A percentile compares a stretch with the other conserved stretches of the same genome.
phyloP scores from a whole-genome alignment of 208 protist species.

The Porcisia deanei region DNA sequence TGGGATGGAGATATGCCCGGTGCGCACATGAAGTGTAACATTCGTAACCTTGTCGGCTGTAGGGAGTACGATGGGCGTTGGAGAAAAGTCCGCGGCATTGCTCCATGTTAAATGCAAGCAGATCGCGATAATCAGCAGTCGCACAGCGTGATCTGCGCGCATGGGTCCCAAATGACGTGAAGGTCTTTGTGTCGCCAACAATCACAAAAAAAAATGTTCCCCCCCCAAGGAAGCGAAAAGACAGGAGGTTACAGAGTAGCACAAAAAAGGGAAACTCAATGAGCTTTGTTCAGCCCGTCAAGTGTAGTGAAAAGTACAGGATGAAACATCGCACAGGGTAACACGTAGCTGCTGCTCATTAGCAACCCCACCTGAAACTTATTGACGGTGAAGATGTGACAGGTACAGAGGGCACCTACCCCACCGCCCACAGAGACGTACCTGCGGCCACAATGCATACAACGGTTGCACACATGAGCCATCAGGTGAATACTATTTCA shows the following conservation, averaged over 20 bases:
- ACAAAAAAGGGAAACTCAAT: not conserved
- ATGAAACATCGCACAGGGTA: no score
- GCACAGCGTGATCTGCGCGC: not conserved
- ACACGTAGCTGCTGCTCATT: not conserved
- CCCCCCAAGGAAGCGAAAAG: not conserved
- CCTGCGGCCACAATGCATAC: not conserved
- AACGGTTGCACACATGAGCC: not conserved
- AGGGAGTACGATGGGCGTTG: conserved; percentile 35
- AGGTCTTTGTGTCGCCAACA: not conserved
- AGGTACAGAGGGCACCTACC: not conserved
- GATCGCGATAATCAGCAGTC: conserved; percentile 4
- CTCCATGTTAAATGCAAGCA: conserved; percentile 14
- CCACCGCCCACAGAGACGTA: not conserved
- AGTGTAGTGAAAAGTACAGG: not conserved
- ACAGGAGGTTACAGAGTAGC: not conserved
- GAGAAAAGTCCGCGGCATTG: conserved; percentile 18
- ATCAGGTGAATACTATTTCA: not conserved
- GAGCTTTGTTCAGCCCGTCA: not conserved
- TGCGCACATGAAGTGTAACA: conserved; percentile 47
- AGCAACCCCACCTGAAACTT: not conserved
- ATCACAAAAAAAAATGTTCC: no score
- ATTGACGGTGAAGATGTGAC: not conserved
- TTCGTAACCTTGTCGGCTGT: conserved; percentile 44
- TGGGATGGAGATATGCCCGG: conserved; percentile 47
- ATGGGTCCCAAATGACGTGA: not conserved